Percentiles rank a stretch among this genome's conserved stretches.
phyloP scores from a whole-genome alignment of 495 filamentous ascomycete species.

The Lasiosphaeria ovina region DNA sequence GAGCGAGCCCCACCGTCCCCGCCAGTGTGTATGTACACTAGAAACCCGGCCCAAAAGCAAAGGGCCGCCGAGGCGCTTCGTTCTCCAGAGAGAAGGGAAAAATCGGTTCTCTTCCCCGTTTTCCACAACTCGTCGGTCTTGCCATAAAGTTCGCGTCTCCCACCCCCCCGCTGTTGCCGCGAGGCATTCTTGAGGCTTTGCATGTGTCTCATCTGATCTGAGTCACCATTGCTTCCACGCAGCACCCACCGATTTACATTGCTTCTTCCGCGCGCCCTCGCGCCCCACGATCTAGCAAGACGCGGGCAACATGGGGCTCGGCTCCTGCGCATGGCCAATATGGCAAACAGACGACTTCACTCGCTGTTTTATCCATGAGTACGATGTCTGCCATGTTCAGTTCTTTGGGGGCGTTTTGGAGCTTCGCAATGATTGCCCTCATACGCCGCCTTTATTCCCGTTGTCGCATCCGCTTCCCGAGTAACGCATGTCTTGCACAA shows the following conservation, averaged over 20 bases:
- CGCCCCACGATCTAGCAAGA: not conserved
- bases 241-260: not conserved
- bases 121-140: no score
- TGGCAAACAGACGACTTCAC: constrained; percentile 91
- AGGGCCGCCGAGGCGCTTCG: not conserved
- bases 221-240: not conserved
- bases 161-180: no score
- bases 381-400: constrained; percentile 31
- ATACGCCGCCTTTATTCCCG: no score
- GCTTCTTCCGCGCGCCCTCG: not conserved
- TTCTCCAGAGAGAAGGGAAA: not conserved
- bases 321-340: constrained; percentile 72
- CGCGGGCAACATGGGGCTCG: constrained; percentile 43
- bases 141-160: no score
- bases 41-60: not conserved
- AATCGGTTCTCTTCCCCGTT: no score
- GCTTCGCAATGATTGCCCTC: no score
- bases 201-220: not conserved
- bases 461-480: not conserved
- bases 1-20: not conserved
- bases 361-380: constrained; percentile 86
- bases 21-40: not conserved
- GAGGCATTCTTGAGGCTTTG: no score
- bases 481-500: constrained; percentile 18
- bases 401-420: no score